These are phyloP conservation scores for Lecanosticta acicola DNA, from an alignment of 2,329 filamentous ascomycete genomes.

Conservation along the genomic window DNA sequence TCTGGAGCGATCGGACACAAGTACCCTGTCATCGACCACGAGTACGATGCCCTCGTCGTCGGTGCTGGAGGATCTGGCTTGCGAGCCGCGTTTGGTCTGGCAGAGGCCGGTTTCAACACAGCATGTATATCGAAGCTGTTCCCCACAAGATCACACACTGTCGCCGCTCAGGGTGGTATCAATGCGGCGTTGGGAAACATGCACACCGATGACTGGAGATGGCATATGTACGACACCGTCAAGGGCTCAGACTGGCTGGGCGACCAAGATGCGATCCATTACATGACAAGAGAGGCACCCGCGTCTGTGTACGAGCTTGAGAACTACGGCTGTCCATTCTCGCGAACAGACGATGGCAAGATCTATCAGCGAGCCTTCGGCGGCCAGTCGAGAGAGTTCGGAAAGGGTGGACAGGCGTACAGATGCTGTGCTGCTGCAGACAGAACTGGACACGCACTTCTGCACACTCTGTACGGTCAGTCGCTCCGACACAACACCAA, in stretches of 20 bases:
- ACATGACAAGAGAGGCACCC: constrained; percentile 94
- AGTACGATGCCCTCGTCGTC: constrained; percentile 96
- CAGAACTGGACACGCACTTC: constrained; percentile 91
- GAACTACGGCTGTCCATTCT: constrained; percentile 96
- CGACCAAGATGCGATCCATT: constrained; percentile 96
- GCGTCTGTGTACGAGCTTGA: constrained; percentile 90
- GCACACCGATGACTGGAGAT: constrained; percentile 97
- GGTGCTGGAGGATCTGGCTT: constrained; percentile 77
- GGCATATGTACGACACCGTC: constrained; percentile 99
- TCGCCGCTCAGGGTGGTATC: constrained; percentile 72
- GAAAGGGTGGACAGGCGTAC: constrained; percentile 97
- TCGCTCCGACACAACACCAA: constrained; percentile 96
- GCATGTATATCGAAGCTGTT: constrained; percentile 83
- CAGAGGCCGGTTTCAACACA: constrained; percentile 84
- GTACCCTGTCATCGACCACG: constrained; percentile 97
- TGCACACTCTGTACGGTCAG: constrained; percentile 98
- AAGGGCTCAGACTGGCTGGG: constrained; percentile 97
- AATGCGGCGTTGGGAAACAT: constrained; percentile 89
- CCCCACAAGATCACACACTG: constrained; percentile 78
- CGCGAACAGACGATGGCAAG: constrained; percentile 89
- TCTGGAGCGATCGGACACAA: constrained; percentile 79
- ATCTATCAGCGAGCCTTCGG: constrained; percentile 99
- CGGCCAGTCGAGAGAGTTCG: constrained; percentile 90
- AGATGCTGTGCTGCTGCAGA: constrained; percentile 94
- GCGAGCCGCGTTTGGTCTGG: constrained; percentile 74